Conservation (phyloP, 129 eudicot genomes). For the Artemisia annua region DNA sequence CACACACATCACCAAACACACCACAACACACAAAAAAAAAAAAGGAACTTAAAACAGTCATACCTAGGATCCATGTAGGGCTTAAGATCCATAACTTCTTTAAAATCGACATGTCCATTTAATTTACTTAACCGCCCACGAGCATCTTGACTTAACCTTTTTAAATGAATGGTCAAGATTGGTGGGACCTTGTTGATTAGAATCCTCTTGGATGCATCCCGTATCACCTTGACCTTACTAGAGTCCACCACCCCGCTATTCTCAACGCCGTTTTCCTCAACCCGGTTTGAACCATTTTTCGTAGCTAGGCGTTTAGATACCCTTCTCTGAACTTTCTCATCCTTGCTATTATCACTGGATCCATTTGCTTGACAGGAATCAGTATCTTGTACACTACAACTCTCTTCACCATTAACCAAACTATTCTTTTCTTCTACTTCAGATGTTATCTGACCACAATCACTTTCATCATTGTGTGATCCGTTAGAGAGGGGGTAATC, state of each 20-base stretch:
- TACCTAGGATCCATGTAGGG: conserved; percentile 87
- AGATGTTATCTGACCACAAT: conserved; percentile 13
- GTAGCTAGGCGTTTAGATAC: conserved; percentile 10
- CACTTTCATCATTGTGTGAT: conserved; percentile 23
- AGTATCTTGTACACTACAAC: conserved; percentile 6
- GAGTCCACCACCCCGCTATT: conserved; percentile 31
- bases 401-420: conserved; percentile 22
- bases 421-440: conserved; percentile 25
- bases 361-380: neutral
- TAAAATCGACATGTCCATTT: conserved; percentile 73
- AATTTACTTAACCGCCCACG: conserved; percentile 84
- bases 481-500: conserved; percentile 16
- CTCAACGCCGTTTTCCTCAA: conserved; percentile 23
- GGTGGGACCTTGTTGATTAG: conserved; percentile 64
- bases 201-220: conserved; percentile 83
- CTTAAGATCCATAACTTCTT: conserved; percentile 59
- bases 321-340: conserved; percentile 16
- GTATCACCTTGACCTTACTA: conserved; percentile 58
- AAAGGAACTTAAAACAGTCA: conserved; percentile 7
- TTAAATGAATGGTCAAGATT: conserved; percentile 75
- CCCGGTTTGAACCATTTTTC: conserved; percentile 38
- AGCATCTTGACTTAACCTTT: conserved; percentile 85
- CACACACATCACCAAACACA: too few species aligned
- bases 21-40: neutral
- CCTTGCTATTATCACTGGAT: neutral